phyloP scores from a whole-genome alignment of 768 basidiomycete genomes.

The Inosperma sp. region DNA sequence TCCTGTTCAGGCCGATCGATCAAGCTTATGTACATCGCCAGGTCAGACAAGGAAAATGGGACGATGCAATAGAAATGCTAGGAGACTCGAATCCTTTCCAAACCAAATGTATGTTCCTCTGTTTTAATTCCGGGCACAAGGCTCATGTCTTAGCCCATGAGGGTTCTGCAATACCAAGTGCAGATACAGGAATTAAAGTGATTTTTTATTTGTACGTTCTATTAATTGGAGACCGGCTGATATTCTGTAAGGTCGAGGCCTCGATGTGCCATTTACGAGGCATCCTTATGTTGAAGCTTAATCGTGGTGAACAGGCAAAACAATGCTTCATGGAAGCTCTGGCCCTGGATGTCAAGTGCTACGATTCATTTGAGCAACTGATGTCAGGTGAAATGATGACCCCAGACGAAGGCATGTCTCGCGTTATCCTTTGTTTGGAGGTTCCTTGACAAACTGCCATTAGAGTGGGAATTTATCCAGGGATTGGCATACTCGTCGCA shows the following conservation, averaged over 20 bases:
- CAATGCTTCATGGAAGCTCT: slow-evolving; percentile 95
- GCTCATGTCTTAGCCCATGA: slow-evolving; percentile 34
- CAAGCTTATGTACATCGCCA: slow-evolving; percentile 23
- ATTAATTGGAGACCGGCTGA: neutral
- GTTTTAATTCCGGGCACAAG: neutral
- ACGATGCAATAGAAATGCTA: slow-evolving; percentile 86
- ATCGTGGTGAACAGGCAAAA: slow-evolving; percentile 87
- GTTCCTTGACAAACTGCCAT: neutral
- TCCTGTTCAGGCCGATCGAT: neutral
- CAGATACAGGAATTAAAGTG: slow-evolving; percentile 95
- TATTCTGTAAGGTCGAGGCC: slow-evolving; percentile 71
- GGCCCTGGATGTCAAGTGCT: slow-evolving; percentile 92
- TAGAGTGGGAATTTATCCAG: slow-evolving; percentile 97
- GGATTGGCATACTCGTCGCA: slow-evolving; percentile 78
- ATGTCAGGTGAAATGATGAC: slow-evolving; percentile 95
- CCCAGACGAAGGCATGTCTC: slow-evolving; percentile 82
- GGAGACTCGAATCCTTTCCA: slow-evolving; percentile 90
- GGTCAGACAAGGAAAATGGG: slow-evolving; percentile 88
- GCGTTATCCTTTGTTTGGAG: neutral
- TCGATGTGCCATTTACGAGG: slow-evolving; percentile 96
- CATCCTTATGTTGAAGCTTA: slow-evolving; percentile 89
- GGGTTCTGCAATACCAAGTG: slow-evolving; percentile 68
- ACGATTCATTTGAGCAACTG: slow-evolving; percentile 89
- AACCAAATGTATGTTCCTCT: slow-evolving; percentile 47
- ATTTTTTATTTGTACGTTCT: slow-evolving; percentile 11